Conservation (phyloP, 129 eudicot species). For the carrot (Daucus carota) region DNA sequence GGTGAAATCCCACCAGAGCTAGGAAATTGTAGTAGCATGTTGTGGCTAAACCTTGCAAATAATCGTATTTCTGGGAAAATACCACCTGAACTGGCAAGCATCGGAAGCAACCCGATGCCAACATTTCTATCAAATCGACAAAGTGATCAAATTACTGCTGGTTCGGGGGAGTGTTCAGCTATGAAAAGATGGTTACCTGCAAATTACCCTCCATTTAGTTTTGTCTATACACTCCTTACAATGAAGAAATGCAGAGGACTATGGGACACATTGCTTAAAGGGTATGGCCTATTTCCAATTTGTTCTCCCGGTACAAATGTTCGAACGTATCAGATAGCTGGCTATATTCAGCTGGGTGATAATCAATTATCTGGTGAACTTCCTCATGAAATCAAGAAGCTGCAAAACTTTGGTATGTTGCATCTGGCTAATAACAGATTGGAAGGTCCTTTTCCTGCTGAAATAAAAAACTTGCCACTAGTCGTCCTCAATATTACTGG, state of each 20-base stretch:
- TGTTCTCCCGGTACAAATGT: constrained; percentile 53
- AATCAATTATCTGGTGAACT: constrained; percentile 60
- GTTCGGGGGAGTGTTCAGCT: constrained; percentile 73
- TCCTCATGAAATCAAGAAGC: constrained; percentile 50
- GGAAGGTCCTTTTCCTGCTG: constrained; percentile 51
- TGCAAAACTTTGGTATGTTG: constrained; percentile 71
- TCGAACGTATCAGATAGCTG: constrained; percentile 45
- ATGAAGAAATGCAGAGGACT: constrained; percentile 57
- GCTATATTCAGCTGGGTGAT: constrained; percentile 66
- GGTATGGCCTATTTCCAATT: constrained; percentile 67
- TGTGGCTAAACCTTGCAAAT: constrained; percentile 83
- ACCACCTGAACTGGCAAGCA: constrained; percentile 49
- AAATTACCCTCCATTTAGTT: constrained; percentile 84
- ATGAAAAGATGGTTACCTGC: constrained; percentile 97
- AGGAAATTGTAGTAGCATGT: constrained; percentile 83
- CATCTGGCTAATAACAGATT: constrained; percentile 58
- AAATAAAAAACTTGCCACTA: constrained; percentile 45
- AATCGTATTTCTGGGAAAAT: constrained; percentile 58
- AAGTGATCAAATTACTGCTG: constrained; percentile 28
- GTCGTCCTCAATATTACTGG: constrained; percentile 58
- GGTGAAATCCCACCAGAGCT: constrained; percentile 73
- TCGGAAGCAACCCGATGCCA: constrained; percentile 51
- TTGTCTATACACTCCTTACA: constrained; percentile 60
- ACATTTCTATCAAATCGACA: constrained; percentile 46
- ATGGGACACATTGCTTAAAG: constrained; percentile 68